A percentile compares a stretch with the other conserved stretches of the same genome.
These are phyloP conservation scores for Dactylonectria macrodidyma DNA, from an alignment of 2,329 filamentous ascomycete species.

Conservation along the genomic window DNA sequence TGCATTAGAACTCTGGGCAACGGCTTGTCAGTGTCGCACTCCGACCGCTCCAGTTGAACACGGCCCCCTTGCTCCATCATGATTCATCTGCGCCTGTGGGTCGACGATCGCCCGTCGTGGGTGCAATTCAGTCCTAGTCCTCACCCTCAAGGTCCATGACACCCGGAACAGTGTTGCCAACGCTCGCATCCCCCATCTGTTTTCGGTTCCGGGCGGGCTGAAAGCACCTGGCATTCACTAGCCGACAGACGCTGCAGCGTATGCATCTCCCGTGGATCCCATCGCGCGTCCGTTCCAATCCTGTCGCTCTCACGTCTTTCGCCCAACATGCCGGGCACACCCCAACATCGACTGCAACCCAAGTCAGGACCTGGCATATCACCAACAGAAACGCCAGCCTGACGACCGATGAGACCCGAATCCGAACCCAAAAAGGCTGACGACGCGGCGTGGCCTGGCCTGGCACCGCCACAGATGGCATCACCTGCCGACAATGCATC, in stretches of 20 bases:
- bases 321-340: conserved; percentile 17
- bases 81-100: conserved; percentile 25
- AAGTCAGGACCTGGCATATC: conserved; percentile 18
- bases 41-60: background rate
- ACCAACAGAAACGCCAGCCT: conserved; percentile 5
- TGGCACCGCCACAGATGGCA: conserved; percentile 11
- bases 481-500: conserved; percentile 12
- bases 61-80: conserved; percentile 13
- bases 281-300: background rate
- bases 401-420: conserved; percentile 2
- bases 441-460: background rate
- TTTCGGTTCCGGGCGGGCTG: conserved; percentile 7
- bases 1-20: background rate
- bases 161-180: background rate
- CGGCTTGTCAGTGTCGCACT: conserved; percentile 7
- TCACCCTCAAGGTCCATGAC: background rate
- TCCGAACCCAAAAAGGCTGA: background rate
- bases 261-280: background rate
- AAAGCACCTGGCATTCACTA: background rate
- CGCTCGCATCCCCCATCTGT: background rate
- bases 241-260: conserved; percentile 20
- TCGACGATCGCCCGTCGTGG: conserved; percentile 29
- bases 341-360: conserved; percentile 24
- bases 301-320: background rate
- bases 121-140: conserved; percentile 20